These are phyloP conservation scores for Posidonia australis DNA, from an alignment of 106 monocot genomes.

Conservation along the genomic window DNA sequence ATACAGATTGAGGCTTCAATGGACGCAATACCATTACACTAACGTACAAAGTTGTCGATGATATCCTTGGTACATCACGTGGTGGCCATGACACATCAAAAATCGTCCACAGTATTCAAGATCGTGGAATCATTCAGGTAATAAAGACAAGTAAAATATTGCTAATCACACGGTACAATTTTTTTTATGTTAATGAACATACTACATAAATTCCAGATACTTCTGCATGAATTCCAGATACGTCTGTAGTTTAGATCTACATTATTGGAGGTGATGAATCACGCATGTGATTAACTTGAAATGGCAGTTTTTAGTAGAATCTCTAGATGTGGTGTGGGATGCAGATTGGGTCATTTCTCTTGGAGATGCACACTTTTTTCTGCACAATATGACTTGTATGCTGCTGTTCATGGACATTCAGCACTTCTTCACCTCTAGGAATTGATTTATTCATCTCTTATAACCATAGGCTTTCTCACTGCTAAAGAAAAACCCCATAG, in stretches of 20 bases:
- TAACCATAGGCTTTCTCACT: too few relatives aligned
- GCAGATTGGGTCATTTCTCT: slow-evolving; percentile 69
- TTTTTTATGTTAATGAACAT: too few relatives aligned
- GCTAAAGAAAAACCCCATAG: too few relatives aligned
- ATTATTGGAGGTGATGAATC: slow-evolving; percentile 87
- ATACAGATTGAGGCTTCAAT: slow-evolving; percentile 85
- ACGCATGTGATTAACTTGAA: slow-evolving; percentile 6
- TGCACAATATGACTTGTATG: slow-evolving; percentile 69
- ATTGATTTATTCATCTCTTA: too few relatives aligned
- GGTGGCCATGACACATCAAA: slow-evolving; percentile 84
- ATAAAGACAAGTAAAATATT: background rate
- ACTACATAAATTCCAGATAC: background rate
- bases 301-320: slow-evolving; percentile 87
- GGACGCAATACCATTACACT: slow-evolving; percentile 56
- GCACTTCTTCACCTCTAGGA: slow-evolving; percentile 92
- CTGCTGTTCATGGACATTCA: slow-evolving; percentile 57
- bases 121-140: slow-evolving; percentile 94
- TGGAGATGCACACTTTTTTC: slow-evolving; percentile 86
- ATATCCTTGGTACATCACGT: slow-evolving; percentile 71
- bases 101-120: slow-evolving; percentile 77
- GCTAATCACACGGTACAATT: background rate
- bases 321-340: slow-evolving; percentile 84
- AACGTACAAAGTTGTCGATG: slow-evolving; percentile 68
- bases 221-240: too few relatives aligned
- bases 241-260: slow-evolving; percentile 44